Conservation (phyloP, 1,139 yeast species). For the Candida neerlandica region DNA sequence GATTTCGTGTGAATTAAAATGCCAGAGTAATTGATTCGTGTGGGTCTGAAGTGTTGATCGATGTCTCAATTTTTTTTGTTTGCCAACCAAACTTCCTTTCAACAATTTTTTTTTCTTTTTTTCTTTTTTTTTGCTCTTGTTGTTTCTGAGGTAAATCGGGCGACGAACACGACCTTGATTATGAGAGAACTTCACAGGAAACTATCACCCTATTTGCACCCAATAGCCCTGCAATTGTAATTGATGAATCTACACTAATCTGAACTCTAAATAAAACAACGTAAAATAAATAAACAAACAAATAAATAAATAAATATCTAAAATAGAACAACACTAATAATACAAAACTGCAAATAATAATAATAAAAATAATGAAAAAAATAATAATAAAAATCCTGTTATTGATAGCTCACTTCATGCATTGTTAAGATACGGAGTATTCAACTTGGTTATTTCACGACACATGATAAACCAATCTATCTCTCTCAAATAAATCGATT, state of each 20-base stretch:
- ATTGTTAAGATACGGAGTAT: constrained; percentile 54
- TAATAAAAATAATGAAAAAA: constrained; percentile 3
- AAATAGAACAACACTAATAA: not conserved
- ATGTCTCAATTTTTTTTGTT: not conserved
- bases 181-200: not conserved
- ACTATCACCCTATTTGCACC: not conserved
- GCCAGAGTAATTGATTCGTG: not conserved
- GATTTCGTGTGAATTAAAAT: not conserved
- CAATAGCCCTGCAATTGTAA: not conserved
- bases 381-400: not conserved
- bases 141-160: not conserved
- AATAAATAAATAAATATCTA: not conserved
- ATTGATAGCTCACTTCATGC: constrained; percentile 6
- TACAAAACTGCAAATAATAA: not conserved
- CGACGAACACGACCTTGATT: not conserved
- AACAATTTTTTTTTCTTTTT: not conserved
- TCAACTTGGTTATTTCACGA: constrained; percentile 77
- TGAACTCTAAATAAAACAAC: not conserved
- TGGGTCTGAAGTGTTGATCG: not conserved
- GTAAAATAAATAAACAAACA: no score
- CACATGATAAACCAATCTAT: constrained; percentile 93
- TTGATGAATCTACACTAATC: no score
- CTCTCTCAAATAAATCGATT: constrained; percentile 46
- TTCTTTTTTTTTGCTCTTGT: not conserved
- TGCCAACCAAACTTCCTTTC: not conserved